These are phyloP conservation scores for Cydonia oblonga DNA, from an alignment of 331 rosid genomes.

Conservation along the genomic window DNA sequence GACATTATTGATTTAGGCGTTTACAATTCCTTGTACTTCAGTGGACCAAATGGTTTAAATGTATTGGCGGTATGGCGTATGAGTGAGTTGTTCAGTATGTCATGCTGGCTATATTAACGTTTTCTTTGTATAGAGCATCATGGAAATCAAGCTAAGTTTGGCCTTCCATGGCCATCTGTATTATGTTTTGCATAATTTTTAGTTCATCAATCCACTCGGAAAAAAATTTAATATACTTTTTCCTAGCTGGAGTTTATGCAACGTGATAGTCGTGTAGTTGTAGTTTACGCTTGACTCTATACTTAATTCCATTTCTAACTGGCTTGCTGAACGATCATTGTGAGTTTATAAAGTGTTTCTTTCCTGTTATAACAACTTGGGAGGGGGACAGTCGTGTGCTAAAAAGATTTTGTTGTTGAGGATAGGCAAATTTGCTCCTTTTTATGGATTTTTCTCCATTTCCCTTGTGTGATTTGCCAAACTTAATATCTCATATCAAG, in stretches of 20 bases:
- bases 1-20: background rate
- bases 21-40: background rate
- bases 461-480: background rate
- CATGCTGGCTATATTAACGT: background rate
- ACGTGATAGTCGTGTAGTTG: background rate
- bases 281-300: background rate
- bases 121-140: background rate
- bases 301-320: background rate
- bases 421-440: background rate
- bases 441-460: background rate
- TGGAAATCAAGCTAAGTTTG: background rate
- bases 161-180: background rate
- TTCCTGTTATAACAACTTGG: background rate
- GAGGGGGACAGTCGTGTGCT: background rate
- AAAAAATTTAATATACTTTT: background rate
- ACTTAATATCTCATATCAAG: constrained; percentile 10
- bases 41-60: background rate
- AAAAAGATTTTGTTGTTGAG: background rate
- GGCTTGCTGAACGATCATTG: background rate
- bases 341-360: background rate
- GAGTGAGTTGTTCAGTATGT: background rate
- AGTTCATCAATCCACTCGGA: background rate
- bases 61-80: background rate
- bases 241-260: background rate
- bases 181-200: background rate